phyloP scores from a whole-genome alignment of 495 filamentous ascomycete genomes.

The Barbatosphaeria neglecta region DNA sequence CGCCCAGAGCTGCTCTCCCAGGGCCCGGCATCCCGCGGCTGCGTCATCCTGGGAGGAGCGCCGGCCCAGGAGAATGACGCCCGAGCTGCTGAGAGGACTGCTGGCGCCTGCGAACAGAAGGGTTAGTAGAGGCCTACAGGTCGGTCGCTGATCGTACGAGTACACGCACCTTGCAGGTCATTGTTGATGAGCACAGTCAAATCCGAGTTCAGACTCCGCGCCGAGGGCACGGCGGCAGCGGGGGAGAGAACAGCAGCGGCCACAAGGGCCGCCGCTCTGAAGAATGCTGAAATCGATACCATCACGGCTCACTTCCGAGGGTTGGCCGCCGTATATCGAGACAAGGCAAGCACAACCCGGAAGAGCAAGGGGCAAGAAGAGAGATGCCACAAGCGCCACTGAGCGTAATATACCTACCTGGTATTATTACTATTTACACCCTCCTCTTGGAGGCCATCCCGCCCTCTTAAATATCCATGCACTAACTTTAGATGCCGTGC shows the following conservation, averaged over 20 bases:
- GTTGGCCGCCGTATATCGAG: no score
- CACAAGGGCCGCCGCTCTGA: slow-evolving; percentile 2
- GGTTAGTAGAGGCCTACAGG: not conserved
- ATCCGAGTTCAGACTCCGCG: slow-evolving; percentile 21
- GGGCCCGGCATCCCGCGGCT: slow-evolving; percentile 14
- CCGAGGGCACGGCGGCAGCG: slow-evolving; percentile 19
- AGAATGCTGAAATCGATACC: not conserved
- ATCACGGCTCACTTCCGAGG: no score
- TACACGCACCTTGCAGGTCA: slow-evolving; percentile 27
- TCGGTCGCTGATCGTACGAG: not conserved
- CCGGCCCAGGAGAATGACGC: slow-evolving; percentile 25
- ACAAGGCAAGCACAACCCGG: no score
- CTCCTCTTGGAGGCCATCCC: no score
- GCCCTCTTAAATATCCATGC: no score
- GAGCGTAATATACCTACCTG: no score
- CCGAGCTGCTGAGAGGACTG: slow-evolving; percentile 25
- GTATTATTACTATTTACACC: no score
- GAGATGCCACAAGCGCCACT: no score
- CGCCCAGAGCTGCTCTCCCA: slow-evolving; percentile 34
- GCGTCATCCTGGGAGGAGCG: slow-evolving; percentile 16
- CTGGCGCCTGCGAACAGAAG: slow-evolving; percentile 14
- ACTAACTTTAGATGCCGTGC: no score
- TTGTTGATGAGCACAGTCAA: slow-evolving; percentile 27
- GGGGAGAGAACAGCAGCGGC: slow-evolving; percentile 7
- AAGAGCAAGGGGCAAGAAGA: no score